Conservation (phyloP, 2,329 filamentous ascomycete species). For the Alternaria sp. region DNA sequence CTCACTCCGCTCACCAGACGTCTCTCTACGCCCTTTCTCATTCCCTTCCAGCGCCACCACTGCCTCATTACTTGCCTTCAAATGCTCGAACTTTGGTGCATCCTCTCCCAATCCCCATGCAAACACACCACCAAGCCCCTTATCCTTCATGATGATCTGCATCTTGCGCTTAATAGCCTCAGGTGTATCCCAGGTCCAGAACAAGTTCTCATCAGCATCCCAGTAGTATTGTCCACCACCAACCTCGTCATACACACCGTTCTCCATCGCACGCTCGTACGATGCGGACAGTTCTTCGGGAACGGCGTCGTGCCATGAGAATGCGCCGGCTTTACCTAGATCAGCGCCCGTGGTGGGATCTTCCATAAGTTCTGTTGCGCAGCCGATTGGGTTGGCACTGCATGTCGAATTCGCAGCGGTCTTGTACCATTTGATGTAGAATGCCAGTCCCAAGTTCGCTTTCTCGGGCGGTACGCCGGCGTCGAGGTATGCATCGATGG, state of each 20-base stretch:
- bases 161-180: constrained; percentile 68
- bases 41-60: background rate
- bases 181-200: constrained; percentile 76
- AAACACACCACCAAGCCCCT: constrained; percentile 71
- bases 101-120: constrained; percentile 78
- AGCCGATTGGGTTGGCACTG: constrained; percentile 60
- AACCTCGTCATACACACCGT: constrained; percentile 63
- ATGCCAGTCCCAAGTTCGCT: constrained; percentile 70
- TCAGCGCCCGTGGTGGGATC: constrained; percentile 65
- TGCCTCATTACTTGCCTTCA: constrained; percentile 44
- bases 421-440: constrained; percentile 71
- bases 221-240: constrained; percentile 72
- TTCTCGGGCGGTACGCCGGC: constrained; percentile 61
- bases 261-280: constrained; percentile 60
- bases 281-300: constrained; percentile 58
- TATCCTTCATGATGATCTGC: constrained; percentile 60
- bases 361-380: constrained; percentile 66
- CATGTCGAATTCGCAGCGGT: constrained; percentile 57
- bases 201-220: constrained; percentile 64
- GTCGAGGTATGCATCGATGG: constrained; percentile 64
- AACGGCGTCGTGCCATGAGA: constrained; percentile 54
- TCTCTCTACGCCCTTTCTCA: too few species aligned
- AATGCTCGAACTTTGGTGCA: constrained; percentile 40
- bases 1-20: constrained; percentile 7
- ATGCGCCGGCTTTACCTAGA: constrained; percentile 62